phyloP scores from a whole-genome alignment of 2,329 filamentous ascomycete species.

The Cladosporium sp. region DNA sequence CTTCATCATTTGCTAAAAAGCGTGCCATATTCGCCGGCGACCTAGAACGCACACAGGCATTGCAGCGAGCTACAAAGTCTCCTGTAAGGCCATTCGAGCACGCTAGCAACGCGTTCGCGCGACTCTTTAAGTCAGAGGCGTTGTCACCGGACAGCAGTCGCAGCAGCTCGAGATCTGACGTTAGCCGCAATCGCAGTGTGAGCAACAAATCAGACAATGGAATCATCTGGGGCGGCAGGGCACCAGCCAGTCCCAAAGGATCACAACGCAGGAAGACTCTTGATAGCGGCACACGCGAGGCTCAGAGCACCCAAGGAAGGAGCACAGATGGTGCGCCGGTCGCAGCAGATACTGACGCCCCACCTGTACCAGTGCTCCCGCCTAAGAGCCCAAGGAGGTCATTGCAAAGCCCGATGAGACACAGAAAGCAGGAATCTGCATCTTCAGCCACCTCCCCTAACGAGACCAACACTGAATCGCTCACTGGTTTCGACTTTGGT shows the following conservation, averaged over 20 bases:
- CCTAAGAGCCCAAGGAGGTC: constrained; percentile 14
- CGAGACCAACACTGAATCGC: neutral
- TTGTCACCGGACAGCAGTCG: constrained; percentile 13
- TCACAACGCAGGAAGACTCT: constrained; percentile 8
- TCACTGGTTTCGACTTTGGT: constrained; percentile 4
- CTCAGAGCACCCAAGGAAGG: neutral
- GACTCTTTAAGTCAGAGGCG: constrained; percentile 37
- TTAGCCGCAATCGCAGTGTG: constrained; percentile 20
- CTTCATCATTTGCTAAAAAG: constrained; percentile 30
- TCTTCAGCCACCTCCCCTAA: neutral
- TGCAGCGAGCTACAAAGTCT: constrained; percentile 37
- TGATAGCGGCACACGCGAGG: neutral
- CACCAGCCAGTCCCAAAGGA: neutral
- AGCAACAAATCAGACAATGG: constrained; percentile 16
- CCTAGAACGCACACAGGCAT: constrained; percentile 33
- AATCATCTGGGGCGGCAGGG: constrained; percentile 23
- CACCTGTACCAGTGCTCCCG: constrained; percentile 10
- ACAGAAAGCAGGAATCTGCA: neutral
- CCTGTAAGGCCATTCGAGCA: constrained; percentile 43
- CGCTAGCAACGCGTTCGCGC: constrained; percentile 42
- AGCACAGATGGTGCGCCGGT: neutral
- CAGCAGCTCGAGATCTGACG: constrained; percentile 12
- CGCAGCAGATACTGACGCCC: constrained; percentile 11
- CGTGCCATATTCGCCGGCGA: constrained; percentile 35
- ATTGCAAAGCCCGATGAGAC: constrained; percentile 1